Percentiles rank a stretch among this genome's conserved stretches.
phyloP scores from a whole-genome alignment of 805 yeast genomes.

The Clavispora carvajalis region DNA sequence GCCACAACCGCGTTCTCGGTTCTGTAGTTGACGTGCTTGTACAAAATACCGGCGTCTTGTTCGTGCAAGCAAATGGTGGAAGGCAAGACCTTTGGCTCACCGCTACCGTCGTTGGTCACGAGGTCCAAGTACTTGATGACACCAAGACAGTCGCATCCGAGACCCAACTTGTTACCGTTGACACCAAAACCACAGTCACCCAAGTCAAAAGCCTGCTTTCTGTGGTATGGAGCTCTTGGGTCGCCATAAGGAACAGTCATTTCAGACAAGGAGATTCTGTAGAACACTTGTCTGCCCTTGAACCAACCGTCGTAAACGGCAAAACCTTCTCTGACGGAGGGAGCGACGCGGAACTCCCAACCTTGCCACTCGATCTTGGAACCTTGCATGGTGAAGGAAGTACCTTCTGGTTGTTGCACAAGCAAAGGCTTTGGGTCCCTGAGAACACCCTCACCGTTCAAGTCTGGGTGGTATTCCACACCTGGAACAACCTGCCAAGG shows the following conservation, averaged over 20 bases:
- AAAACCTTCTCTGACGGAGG: conserved; percentile 74
- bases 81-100: conserved; percentile 58
- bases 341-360: conserved; percentile 71
- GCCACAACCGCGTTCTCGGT: conserved; percentile 65
- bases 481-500: conserved; percentile 57
- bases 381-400: conserved; percentile 58
- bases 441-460: conserved; percentile 44
- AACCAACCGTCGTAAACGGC: conserved; percentile 67
- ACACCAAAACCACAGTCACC: conserved; percentile 84
- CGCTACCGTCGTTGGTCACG: conserved; percentile 48
- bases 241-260: conserved; percentile 90
- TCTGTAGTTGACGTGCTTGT: conserved; percentile 78
- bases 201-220: conserved; percentile 82
- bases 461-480: conserved; percentile 71
- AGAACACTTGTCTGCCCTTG: conserved; percentile 71
- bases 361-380: conserved; percentile 73
- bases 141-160: conserved; percentile 84
- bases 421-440: conserved; percentile 68
- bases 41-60: conserved; percentile 70
- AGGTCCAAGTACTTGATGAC: conserved; percentile 70
- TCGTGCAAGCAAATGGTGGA: conserved; percentile 78
- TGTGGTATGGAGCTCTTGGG: conserved; percentile 76
- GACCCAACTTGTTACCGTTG: conserved; percentile 58
- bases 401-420: conserved; percentile 73
- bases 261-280: conserved; percentile 69